Conservation (phyloP, 2,329 filamentous ascomycete genomes). For the Herpotrichia juniperi region DNA sequence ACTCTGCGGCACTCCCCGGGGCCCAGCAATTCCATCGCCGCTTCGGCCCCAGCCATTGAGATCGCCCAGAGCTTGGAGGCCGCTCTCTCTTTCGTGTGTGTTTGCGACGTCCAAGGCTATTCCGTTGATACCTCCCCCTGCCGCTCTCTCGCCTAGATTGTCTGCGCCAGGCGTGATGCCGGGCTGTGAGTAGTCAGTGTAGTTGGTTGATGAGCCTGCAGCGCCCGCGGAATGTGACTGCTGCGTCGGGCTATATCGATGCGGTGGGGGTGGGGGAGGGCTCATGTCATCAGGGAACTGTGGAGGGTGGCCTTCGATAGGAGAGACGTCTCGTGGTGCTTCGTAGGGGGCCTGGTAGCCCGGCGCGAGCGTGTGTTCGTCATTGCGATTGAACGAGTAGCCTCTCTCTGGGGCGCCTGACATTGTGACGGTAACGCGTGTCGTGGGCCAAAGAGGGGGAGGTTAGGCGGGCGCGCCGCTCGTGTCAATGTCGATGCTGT, state of each 20-base stretch:
- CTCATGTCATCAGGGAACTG: conserved; percentile 22
- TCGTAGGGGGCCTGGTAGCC: conserved; percentile 24
- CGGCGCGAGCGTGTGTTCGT: conserved; percentile 8
- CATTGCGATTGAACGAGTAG: conserved; percentile 16
- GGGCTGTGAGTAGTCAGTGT: conserved; percentile 42
- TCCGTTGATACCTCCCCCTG: conserved; percentile 69
- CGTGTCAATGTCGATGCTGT: background rate
- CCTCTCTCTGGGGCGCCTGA: conserved; percentile 7
- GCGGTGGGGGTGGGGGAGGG: conserved; percentile 42
- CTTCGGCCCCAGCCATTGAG: conserved; percentile 30
- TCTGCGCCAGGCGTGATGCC: conserved; percentile 67
- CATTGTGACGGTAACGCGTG: conserved; percentile 6
- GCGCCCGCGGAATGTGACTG: conserved; percentile 25
- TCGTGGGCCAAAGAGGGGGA: background rate
- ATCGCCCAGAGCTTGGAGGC: conserved; percentile 64
- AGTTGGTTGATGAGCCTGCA: conserved; percentile 27
- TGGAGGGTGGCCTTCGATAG: conserved; percentile 18
- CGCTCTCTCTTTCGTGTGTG: conserved; percentile 64
- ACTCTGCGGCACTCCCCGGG: conserved; percentile 24
- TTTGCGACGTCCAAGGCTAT: conserved; percentile 71
- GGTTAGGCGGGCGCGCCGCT: background rate
- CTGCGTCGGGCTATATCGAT: conserved; percentile 34
- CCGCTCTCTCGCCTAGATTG: conserved; percentile 68
- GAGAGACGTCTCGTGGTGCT: conserved; percentile 22
- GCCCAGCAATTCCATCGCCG: conserved; percentile 15